Conservation (phyloP, 2,329 filamentous ascomycete species). For the Orbilia ellipsospora region DNA sequence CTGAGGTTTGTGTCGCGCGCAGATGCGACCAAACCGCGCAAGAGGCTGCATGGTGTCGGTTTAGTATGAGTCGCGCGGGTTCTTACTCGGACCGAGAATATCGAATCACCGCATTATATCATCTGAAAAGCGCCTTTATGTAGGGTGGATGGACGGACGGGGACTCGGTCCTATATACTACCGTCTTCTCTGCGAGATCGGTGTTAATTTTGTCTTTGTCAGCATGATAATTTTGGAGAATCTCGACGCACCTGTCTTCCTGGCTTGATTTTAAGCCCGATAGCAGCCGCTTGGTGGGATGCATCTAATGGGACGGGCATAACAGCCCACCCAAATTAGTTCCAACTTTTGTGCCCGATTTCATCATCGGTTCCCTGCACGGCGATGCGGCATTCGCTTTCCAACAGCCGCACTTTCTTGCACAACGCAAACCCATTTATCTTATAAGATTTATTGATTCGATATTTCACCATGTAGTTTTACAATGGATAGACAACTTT, state of each 20-base stretch:
- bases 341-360: too few relatives aligned
- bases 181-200: slow-evolving; percentile 12
- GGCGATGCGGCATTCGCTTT: neutral
- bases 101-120: slow-evolving; percentile 15
- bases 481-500: neutral
- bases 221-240: slow-evolving; percentile 9
- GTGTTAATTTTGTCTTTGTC: slow-evolving; percentile 24
- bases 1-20: slow-evolving; percentile 28
- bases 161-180: slow-evolving; percentile 14
- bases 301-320: neutral
- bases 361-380: neutral
- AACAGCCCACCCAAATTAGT: too few relatives aligned
- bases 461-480: too few relatives aligned
- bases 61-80: neutral
- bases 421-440: neutral
- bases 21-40: slow-evolving; percentile 39
- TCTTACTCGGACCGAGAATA: neutral
- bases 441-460: too few relatives aligned
- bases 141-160: neutral
- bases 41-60: slow-evolving; percentile 38
- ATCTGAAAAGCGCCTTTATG: neutral
- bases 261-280: neutral
- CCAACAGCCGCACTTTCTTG: neutral
- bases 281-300: neutral
- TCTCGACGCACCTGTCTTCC: neutral